A percentile compares a stretch with the other conserved stretches of the same genome.
Evolutionary conservation across 2,329 filamentous ascomycete genomes (phyloP).

Genomic region (Emmonsiellopsis sp.): DNA sequence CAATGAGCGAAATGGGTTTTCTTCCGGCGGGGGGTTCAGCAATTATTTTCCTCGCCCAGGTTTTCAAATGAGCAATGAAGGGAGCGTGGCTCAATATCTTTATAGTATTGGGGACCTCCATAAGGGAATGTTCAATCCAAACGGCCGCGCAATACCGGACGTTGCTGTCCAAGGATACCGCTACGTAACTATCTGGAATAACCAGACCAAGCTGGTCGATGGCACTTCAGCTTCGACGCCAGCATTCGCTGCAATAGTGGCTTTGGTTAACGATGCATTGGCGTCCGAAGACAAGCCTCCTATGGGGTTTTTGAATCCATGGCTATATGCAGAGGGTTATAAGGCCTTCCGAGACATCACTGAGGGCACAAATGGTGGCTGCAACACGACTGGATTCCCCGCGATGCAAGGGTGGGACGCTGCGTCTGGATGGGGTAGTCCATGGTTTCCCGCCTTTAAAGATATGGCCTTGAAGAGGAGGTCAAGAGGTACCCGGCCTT

Average conservation of each 20-base stretch:
- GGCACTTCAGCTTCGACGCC: constrained; percentile 12
- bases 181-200: not conserved
- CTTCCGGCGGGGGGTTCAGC: constrained; percentile 41
- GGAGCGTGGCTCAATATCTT: not conserved
- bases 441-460: constrained; percentile 5
- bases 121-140: constrained; percentile 36
- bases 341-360: constrained; percentile 24
- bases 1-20: constrained; percentile 44
- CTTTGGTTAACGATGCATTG: constrained; percentile 15
- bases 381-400: constrained; percentile 24
- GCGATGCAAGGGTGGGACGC: constrained; percentile 25
- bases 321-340: constrained; percentile 13
- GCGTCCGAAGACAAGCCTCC: constrained; percentile 12
- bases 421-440: constrained; percentile 25
- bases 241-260: constrained; percentile 13
- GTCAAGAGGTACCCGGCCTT: not conserved
- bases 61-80: constrained; percentile 33
- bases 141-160: constrained; percentile 54
- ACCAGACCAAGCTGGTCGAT: not conserved
- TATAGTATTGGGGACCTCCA: not conserved
- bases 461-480: not conserved
- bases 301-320: constrained; percentile 16
- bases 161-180: constrained; percentile 45
- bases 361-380: constrained; percentile 22
- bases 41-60: constrained; percentile 37